Evolutionary conservation across 1,284 basidiomycete genomes (phyloP), one percentile per base, ranked within the genome.

Genomic region (Ustilago bromivora): DNA sequence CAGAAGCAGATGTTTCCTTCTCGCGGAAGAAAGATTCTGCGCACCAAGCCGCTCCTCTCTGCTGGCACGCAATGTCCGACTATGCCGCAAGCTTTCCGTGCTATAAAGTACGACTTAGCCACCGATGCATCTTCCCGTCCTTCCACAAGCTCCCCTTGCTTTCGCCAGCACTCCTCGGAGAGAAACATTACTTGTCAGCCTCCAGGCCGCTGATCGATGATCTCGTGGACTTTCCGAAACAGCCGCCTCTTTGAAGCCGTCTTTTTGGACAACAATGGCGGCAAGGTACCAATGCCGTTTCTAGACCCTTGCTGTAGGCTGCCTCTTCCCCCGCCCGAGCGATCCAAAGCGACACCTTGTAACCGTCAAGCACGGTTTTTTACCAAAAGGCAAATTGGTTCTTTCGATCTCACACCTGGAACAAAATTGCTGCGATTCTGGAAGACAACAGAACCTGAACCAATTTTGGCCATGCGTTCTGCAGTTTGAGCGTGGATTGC

Each of bases 391-490:
- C n/a, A 10, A 47, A 35, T 38, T 3, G 2, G 9, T 31, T 62
- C 3, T 5, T 5, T 19, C 43, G 62, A 43, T 64, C 62, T 64
- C 32, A 64, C 62, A 64, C 11, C 6, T 3, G 0, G 10, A 23
- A 12, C 5, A 28, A 32, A 49, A 49, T 34, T 51, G 31, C 28
- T 13, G 6, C 40, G 31, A 31, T 68, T 68, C 66, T 43, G 49
- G 60, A 68, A 68, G 66, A 68, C 49, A 46, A 56, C 40, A 47
- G 66, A 68, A 68, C 31, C 54, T 13, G 31, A 38, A 23, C n/a
- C 43, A 46, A 41, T 15, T 41, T 41, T 41, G 40, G 40, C 23
- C 40, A 41, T 41, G 13, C 40, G 23, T 28, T 28, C 23, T 3
- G 23, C 23, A 28, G 23, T 28, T 3, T 3, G 40, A n/a, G 40